A percentile compares a stretch with the other conserved stretches of the same genome.
These are phyloP conservation scores for Wallacemonas rigidus DNA, from an alignment of 208 protist species.

Conservation along the genomic window DNA sequence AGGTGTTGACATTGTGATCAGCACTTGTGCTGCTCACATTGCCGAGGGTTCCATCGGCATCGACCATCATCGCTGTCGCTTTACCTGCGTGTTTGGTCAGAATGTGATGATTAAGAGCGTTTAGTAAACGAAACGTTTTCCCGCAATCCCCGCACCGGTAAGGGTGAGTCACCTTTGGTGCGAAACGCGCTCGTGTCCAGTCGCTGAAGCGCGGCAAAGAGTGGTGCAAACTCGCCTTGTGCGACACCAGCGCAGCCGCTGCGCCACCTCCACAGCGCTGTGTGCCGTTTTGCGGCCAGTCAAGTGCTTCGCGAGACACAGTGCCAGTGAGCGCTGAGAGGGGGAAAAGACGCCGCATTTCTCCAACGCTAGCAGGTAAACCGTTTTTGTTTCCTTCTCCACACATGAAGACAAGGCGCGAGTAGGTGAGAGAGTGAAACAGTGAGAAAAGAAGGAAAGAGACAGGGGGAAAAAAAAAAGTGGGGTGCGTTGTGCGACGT, in stretches of 20 bases:
- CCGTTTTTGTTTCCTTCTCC: too few species aligned
- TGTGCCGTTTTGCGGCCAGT: neutral
- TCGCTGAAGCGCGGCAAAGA: neutral
- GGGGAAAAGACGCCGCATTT: neutral
- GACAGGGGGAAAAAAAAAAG: too few species aligned
- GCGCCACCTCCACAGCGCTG: neutral
- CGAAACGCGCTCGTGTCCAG: constrained; percentile 11
- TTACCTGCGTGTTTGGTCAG: constrained; percentile 80
- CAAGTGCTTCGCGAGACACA: neutral
- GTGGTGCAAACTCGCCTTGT: neutral
- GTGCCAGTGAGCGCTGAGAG: neutral
- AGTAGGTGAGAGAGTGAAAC: too few species aligned
- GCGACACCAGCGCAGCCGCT: neutral
- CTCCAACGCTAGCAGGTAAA: too few species aligned
- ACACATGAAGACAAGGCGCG: too few species aligned
- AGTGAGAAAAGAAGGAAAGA: too few species aligned
- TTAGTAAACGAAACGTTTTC: constrained; percentile 85
- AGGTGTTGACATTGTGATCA: neutral
- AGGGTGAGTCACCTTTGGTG: constrained; percentile 26
- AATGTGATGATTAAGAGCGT: constrained; percentile 90
- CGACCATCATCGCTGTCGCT: constrained; percentile 58
- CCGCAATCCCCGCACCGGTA: constrained; percentile 86
- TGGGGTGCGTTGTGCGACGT: too few species aligned
- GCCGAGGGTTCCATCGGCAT: constrained; percentile 56
- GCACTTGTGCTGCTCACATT: constrained; percentile 23